Evolutionary conservation across 306 rosid genomes (phyloP), one percentile per base, ranked within the genome.

Genomic region (Rosa rugosa): DNA sequence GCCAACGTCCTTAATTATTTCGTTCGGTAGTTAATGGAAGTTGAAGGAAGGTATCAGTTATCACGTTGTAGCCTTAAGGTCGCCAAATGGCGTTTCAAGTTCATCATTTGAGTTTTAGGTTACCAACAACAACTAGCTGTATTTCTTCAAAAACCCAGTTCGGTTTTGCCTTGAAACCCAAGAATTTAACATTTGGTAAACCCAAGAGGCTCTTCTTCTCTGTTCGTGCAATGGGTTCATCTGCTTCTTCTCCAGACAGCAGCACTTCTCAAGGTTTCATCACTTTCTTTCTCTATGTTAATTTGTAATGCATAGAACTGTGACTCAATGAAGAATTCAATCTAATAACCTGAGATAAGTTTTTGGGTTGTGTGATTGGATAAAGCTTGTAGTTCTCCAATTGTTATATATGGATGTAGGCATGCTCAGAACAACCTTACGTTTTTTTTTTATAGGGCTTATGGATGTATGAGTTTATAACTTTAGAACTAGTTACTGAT

Each of bases 161-260:
- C 73, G 73, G 34, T 40, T 60, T 77, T 65, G 81, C 64, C 47
- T 27, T 77, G 25, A 44, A 80, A 72, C 84, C 84, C 73, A 87
- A 86, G 82, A 23, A 34, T 49, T 71, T 72, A 4, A 47, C 73
- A 47, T 81, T 80, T 40, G 83, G 79, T 67, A 83, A 86, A 63
- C 53, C 80, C 83, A 87, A 53, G 57, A 90, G 68, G 79, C 31
- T 82, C 80, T 83, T 75, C 56, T 80, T 82, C 73, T 83, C 94
- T 8, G 75, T 84, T 72, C 80, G 84, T 5, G 84, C 85, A 49
- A 94, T 94, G 98, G 98, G 97, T 16, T 89, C 93, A 20, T 91
- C 94, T 16, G 81, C 97, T 72, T 94, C 97, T 75, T 93, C 97
- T 59, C 85, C 88, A 64, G 94, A 89, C 50, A 84, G 75, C 67